Conservation (phyloP, 352 stramenopile genomes). For the Phytophthora macrochlamydospora region DNA sequence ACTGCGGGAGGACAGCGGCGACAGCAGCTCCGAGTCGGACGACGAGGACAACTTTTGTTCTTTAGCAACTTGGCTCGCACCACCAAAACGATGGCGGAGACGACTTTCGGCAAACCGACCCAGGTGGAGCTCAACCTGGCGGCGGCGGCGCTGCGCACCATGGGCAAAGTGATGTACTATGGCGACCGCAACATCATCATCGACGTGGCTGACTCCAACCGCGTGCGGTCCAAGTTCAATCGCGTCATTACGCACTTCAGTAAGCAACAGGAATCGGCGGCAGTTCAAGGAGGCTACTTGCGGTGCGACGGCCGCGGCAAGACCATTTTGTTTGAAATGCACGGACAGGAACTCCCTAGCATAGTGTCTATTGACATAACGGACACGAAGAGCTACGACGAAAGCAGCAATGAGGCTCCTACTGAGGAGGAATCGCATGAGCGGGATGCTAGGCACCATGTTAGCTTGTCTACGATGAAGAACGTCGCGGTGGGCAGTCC, state of each 20-base stretch:
- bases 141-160: constrained; percentile 51
- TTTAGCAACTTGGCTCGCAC: constrained; percentile 62
- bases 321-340: constrained; percentile 73
- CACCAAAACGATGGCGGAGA: constrained; percentile 73
- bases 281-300: constrained; percentile 72
- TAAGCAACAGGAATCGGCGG: constrained; percentile 59
- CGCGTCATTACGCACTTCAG: constrained; percentile 81
- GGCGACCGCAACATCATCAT: constrained; percentile 80
- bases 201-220: constrained; percentile 83
- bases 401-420: constrained; percentile 5
- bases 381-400: constrained; percentile 14
- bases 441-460: constrained; percentile 6
- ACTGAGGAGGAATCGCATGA: constrained; percentile 10
- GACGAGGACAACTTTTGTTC: constrained; percentile 73
- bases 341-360: constrained; percentile 55
- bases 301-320: constrained; percentile 80
- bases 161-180: constrained; percentile 81
- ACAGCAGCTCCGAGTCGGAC: constrained; percentile 60
- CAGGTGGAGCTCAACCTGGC: constrained; percentile 62
- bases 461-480: constrained; percentile 27
- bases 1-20: constrained; percentile 41
- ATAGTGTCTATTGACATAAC: constrained; percentile 62
- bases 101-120: constrained; percentile 65
- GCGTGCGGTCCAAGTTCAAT: constrained; percentile 83
- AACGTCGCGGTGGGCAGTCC: constrained; percentile 43